These are phyloP conservation scores for Penicillium antarcticum DNA, from an alignment of 495 filamentous ascomycete species.

Conservation along the genomic window DNA sequence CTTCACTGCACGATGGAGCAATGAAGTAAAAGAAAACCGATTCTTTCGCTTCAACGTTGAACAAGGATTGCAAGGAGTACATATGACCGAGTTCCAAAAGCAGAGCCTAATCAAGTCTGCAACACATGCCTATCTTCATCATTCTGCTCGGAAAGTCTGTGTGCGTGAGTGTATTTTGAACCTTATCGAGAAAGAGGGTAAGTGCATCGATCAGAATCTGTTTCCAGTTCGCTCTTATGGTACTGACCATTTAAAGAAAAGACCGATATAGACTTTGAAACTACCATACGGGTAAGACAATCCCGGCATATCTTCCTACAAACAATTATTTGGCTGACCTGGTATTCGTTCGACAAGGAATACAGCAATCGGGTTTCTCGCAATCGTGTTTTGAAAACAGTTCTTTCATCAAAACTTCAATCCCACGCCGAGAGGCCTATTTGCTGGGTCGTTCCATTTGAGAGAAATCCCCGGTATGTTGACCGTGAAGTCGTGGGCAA, in stretches of 20 bases:
- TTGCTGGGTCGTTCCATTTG: slow-evolving; percentile 25
- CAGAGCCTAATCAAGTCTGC: slow-evolving; percentile 13
- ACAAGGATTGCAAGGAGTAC: slow-evolving; percentile 13
- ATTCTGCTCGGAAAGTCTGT: neutral
- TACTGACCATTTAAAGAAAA: slow-evolving; percentile 3
- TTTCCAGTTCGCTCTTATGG: neutral
- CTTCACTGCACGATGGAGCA: slow-evolving; percentile 19
- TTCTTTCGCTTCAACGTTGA: slow-evolving; percentile 19
- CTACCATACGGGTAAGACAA: slow-evolving; percentile 5
- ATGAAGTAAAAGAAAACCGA: neutral
- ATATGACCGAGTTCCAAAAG: slow-evolving; percentile 13
- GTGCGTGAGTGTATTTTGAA: slow-evolving; percentile 14
- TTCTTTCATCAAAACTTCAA: neutral
- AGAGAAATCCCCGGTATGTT: slow-evolving; percentile 26
- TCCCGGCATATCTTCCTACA: too few relatives aligned
- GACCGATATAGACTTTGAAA: slow-evolving; percentile 9
- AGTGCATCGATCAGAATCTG: neutral
- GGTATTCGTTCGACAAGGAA: too few relatives aligned
- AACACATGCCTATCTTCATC: slow-evolving; percentile 20
- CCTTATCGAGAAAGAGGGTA: slow-evolving; percentile 7
- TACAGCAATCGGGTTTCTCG: neutral
- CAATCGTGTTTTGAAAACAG: neutral
- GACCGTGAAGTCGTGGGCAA: slow-evolving; percentile 19
- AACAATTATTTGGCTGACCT: too few relatives aligned
- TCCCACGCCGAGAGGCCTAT: neutral